Evolutionary conservation across 306 rosid genomes (phyloP), one percentile per base, ranked within the genome.

Genomic region (Casuarina cunninghamiana): DNA sequence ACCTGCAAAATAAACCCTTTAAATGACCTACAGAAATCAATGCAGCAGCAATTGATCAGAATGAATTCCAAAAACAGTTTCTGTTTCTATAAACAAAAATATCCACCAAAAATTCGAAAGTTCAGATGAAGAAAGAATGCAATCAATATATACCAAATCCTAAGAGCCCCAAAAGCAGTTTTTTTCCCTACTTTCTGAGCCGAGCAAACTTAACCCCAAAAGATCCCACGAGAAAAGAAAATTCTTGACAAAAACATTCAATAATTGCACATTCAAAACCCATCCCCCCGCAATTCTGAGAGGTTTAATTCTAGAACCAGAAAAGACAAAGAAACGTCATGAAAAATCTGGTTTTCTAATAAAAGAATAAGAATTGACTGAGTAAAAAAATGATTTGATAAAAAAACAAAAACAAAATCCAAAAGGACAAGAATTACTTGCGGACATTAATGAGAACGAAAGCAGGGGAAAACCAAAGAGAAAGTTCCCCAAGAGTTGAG

Each of bases 1-100:
- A 51, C 89, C 90, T 87, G 88, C 86, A 88, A 74, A 84, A 76
- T 38, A 55, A 58, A 85, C 65, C 79, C 79, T 15, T 51, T 48
- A 46, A 53, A 21, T 10, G 13, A 61, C 26, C 32, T 43, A 76
- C 58, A 53, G 71, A 71, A 81, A 79, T 76, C 73, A 80, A 82
- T 11, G 42, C 12, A 53, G 61, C 62, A 72, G 73, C 63, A 82
- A 73, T 74, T 38, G 70, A 77, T 76, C 60, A 77, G 83, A 58
- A 63, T 19, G 63, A 69, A 57, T 50, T 71, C 80, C 77, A 73
- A 51, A 81, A 81, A 78, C 77, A 79, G 82, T 61, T 82, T 69
- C 73, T 26, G 44, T 82, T 76, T 71, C 72, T 26, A 26, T 26
- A 26, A 26, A 26, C 32, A 26, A 1, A 26, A 26, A 26, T 26